Evolutionary conservation across 208 protist genomes (phyloP).

Genomic region (Leishmania guyanensis): DNA sequence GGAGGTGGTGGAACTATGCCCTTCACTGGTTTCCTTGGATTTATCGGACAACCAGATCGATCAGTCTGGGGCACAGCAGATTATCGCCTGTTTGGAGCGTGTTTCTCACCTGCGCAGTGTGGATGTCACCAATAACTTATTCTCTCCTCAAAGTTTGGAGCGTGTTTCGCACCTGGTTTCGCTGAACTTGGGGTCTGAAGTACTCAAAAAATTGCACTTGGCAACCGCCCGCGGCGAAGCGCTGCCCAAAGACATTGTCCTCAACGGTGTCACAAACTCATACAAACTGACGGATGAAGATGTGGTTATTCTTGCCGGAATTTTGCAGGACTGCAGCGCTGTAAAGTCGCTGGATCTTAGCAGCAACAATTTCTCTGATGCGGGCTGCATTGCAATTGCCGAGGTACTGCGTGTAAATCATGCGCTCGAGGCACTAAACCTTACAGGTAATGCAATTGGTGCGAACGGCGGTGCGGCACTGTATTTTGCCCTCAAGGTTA

Average conservation of each 20-base stretch:
- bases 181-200: constrained; percentile 72
- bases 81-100: constrained; percentile 45
- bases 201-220: constrained; percentile 70
- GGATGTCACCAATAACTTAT: constrained; percentile 53
- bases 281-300: constrained; percentile 75
- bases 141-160: constrained; percentile 41
- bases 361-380: constrained; percentile 76
- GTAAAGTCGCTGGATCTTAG: constrained; percentile 70
- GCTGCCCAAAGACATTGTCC: constrained; percentile 57
- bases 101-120: constrained; percentile 52
- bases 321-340: constrained; percentile 45
- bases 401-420: constrained; percentile 80
- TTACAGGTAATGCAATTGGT: constrained; percentile 77
- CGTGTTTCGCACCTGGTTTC: constrained; percentile 62
- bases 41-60: constrained; percentile 79
- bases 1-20: constrained; percentile 61
- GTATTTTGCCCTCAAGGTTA: constrained; percentile 77
- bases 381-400: constrained; percentile 73
- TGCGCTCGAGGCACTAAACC: constrained; percentile 69
- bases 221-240: constrained; percentile 40
- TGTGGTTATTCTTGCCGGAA: constrained; percentile 54
- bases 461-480: constrained; percentile 69
- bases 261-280: constrained; percentile 47
- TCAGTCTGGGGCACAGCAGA: constrained; percentile 49
- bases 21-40: constrained; percentile 53